Conservation (phyloP, 164 flowering plant species). For the Vitis rotundifolia region DNA sequence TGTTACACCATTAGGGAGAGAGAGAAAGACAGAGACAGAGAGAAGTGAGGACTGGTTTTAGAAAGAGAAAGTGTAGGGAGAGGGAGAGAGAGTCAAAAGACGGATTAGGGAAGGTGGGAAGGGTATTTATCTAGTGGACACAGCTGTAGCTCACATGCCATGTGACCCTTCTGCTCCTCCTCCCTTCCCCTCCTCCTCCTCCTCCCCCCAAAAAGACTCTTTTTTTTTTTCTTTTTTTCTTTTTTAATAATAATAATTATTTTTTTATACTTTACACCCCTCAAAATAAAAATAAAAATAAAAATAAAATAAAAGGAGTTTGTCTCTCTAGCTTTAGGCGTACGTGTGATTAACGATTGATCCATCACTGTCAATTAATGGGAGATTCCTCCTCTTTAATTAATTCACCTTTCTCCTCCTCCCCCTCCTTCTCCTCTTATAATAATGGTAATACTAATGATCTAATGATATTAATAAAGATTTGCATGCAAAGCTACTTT, state of each 20-base stretch:
- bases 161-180: constrained; percentile 40
- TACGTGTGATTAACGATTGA: constrained; percentile 31
- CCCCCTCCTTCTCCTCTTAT: no score
- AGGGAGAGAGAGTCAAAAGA: constrained; percentile 39
- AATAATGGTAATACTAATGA: no score
- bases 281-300: no score
- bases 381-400: constrained; percentile 17
- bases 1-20: no score
- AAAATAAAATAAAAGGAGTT: not conserved
- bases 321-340: constrained; percentile 33
- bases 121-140: constrained; percentile 57
- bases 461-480: no score
- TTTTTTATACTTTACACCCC: no score
- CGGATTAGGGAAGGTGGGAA: constrained; percentile 34
- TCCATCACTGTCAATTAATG: constrained; percentile 32
- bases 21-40: not conserved
- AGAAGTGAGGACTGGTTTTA: constrained; percentile 12
- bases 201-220: not conserved
- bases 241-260: not conserved
- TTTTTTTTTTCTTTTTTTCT: not conserved
- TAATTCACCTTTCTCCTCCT: not conserved
- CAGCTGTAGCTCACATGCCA: constrained; percentile 89
- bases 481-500: no score
- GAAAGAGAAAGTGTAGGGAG: constrained; percentile 18
- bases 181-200: not conserved